Percentiles rank a stretch among this genome's conserved stretches.
Conservation (phyloP, 2,329 filamentous ascomycete species). For the Fusarium kyushuense region DNA sequence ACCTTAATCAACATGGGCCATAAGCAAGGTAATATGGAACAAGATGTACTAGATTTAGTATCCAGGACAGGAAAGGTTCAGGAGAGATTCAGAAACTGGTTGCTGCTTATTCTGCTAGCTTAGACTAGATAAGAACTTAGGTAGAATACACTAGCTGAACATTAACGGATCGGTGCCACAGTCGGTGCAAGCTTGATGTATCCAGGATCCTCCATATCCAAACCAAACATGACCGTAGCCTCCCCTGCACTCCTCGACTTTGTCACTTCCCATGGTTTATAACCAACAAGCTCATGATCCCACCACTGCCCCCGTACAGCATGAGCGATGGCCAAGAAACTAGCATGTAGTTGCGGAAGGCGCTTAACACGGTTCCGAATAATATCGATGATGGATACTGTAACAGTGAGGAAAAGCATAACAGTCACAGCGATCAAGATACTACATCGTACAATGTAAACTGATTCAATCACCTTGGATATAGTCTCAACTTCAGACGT, state of each 20-base stretch:
- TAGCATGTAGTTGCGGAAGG: conserved; percentile 35
- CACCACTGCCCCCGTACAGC: conserved; percentile 38
- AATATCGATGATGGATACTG: conserved; percentile 35
- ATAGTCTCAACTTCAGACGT: conserved; percentile 23
- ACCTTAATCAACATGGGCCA: not conserved
- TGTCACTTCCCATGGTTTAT: conserved; percentile 20
- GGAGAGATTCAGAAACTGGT: not conserved
- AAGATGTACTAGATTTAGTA: too few relatives aligned
- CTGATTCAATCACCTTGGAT: conserved; percentile 21
- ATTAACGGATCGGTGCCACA: conserved; percentile 29
- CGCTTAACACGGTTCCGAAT: conserved; percentile 28
- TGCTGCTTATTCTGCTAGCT: not conserved
- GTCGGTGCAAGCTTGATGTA: conserved; percentile 40
- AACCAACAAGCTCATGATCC: conserved; percentile 29
- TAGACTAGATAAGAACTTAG: not conserved
- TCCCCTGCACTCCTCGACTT: conserved; percentile 11
- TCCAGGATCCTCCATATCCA: conserved; percentile 31
- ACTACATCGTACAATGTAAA: conserved; percentile 39
- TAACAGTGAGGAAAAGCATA: conserved; percentile 27
- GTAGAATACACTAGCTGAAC: not conserved
- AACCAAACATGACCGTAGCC: conserved; percentile 39
- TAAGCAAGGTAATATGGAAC: not conserved
- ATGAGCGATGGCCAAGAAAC: conserved; percentile 37
- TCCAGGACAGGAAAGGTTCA: not conserved
- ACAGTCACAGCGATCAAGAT: conserved; percentile 28